Conservation (phyloP, 345 rosid species). For the Populus davidiana region DNA sequence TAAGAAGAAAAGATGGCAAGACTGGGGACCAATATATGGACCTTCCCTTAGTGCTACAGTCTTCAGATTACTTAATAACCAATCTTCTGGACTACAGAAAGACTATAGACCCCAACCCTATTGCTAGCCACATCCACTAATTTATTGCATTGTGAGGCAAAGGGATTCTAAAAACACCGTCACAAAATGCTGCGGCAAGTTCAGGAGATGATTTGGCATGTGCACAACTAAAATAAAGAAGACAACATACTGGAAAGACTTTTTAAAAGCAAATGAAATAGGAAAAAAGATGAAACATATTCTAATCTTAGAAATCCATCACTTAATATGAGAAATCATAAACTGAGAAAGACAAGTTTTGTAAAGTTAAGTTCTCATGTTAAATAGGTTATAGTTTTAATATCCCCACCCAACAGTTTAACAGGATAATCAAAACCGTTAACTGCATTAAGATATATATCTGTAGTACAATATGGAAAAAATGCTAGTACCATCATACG, state of each 20-base stretch:
- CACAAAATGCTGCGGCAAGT: background rate
- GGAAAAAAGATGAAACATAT: background rate
- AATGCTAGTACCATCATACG: conserved; percentile 70
- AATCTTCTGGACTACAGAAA: background rate
- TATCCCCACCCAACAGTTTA: no score
- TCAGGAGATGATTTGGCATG: background rate
- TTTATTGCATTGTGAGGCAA: background rate
- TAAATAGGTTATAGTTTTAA: no score
- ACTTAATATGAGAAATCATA: no score
- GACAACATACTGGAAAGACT: background rate
- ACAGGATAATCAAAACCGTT: background rate
- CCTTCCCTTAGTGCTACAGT: background rate
- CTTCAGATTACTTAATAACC: background rate
- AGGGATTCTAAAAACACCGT: background rate
- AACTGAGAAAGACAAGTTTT: no score
- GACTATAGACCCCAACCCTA: background rate
- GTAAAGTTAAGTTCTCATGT: background rate
- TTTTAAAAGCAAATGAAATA: background rate
- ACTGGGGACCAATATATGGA: background rate
- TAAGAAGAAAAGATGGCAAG: background rate
- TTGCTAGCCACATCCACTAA: background rate
- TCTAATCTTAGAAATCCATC: background rate
- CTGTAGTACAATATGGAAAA: background rate
- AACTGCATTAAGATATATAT: background rate
- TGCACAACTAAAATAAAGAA: background rate